Base-by-base conservation (phyloP, 768 basidiomycete species). In the Auriscalpium microsporum region DNA sequence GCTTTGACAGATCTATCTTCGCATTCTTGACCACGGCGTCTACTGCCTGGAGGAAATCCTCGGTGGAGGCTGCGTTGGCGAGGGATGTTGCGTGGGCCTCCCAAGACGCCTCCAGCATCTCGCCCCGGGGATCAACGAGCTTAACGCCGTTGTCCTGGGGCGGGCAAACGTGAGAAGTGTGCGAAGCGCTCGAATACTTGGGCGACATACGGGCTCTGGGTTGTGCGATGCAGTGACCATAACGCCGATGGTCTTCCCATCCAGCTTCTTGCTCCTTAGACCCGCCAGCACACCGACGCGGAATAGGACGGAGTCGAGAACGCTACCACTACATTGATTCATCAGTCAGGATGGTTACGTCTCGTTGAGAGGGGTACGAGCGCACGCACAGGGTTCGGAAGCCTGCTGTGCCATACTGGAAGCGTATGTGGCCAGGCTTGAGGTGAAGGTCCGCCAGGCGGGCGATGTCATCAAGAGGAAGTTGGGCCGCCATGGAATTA, bases 221-320 rank as follows among this genome's bases (percentile, higher is more conserved):
- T 99, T 99, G 71, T 99, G 96, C n/a, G 93, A 95, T 2, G 96
- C 96, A 38, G 96, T 99, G 67, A 99, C 86, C 96, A 99, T 98
- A 19, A 98, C 90, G 14, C 96, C 96, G 63, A 99, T 88, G 23
- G 85, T 86, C 67, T 85, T 87, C 28, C 96, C 93, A 66, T 87
- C 86, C n/a, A 94, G 77, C 59, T 82, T 85, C 75, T 87, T 96
- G 73, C 94, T 97, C 56, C 96, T 75, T 50, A 99, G 76, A 7
- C 80, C 90, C 46, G 96, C 96, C 16, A 99, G 74, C 42, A 98
- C 72, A 10, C 92, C 96, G 13, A 95, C 87, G 62, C 94, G 82
- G 74, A 96, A 97, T 60, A 99, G 77, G n/a, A 95, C 93, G 10
- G 87, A 87, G 64, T 94, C 92, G 33, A 98, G 78, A 17, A 74